Evolutionary conservation across 2,329 filamentous ascomycete species (phyloP).

Genomic region (Sarocladium kiliense): DNA sequence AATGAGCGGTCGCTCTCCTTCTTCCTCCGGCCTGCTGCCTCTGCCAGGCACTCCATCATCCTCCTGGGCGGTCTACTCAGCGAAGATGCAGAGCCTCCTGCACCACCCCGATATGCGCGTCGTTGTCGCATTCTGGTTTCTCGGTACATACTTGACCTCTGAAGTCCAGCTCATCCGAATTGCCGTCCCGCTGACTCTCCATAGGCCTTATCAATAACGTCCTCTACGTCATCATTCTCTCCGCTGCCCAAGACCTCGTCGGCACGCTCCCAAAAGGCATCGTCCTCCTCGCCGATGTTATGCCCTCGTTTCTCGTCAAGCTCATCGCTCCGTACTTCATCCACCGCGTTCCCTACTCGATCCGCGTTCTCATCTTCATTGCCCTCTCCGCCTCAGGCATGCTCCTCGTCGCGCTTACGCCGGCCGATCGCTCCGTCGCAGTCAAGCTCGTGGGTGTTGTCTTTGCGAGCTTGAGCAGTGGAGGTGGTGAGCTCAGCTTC

Average conservation of each 20-base stretch:
- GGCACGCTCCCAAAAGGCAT: constrained; percentile 87
- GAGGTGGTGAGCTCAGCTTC: constrained; percentile 86
- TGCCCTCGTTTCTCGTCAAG: constrained; percentile 85
- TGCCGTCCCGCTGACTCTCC: neutral
- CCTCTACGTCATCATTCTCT: constrained; percentile 94
- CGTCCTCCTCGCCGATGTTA: constrained; percentile 87
- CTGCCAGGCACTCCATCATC: constrained; percentile 55
- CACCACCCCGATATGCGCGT: constrained; percentile 66
- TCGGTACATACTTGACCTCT: constrained; percentile 53
- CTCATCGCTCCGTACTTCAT: constrained; percentile 91
- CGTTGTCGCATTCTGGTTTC: constrained; percentile 83
- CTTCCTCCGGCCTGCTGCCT: constrained; percentile 44
- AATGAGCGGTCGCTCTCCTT: constrained; percentile 34
- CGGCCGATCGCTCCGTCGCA: constrained; percentile 57
- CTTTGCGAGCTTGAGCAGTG: constrained; percentile 78
- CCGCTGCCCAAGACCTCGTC: constrained; percentile 90
- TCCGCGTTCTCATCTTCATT: constrained; percentile 71
- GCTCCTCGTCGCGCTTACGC: constrained; percentile 81
- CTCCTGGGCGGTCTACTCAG: constrained; percentile 69
- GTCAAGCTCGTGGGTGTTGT: constrained; percentile 79
- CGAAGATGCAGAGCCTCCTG: constrained; percentile 59
- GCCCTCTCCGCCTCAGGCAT: constrained; percentile 76
- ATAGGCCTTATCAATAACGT: constrained; percentile 81
- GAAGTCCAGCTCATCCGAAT: neutral
- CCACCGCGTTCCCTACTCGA: constrained; percentile 73